Conservation (phyloP, 495 filamentous ascomycete species). For the Penicillium ucsense region DNA sequence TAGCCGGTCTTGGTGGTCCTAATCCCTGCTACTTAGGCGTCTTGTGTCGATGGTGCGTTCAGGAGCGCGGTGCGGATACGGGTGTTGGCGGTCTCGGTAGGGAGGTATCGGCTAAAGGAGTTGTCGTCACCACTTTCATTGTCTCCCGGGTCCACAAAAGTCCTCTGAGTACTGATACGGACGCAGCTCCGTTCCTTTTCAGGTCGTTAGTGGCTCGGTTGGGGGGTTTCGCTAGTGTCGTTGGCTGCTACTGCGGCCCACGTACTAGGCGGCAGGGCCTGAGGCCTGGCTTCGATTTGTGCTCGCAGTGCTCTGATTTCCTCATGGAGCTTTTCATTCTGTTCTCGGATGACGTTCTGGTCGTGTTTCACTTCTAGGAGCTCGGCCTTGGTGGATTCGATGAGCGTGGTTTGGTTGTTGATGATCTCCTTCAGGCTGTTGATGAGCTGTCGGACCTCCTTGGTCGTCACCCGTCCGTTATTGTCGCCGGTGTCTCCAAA, state of each 20-base stretch:
- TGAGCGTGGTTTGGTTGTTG: not conserved
- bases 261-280: not conserved
- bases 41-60: conserved; percentile 8
- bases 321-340: too few relatives aligned
- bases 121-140: conserved; percentile 1
- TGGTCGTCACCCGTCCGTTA: not conserved
- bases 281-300: too few relatives aligned
- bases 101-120: conserved; percentile 10
- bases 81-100: conserved; percentile 5
- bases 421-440: not conserved
- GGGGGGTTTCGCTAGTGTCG: too few relatives aligned
- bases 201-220: too few relatives aligned
- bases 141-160: not conserved
- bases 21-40: conserved; percentile 12
- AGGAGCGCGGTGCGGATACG: conserved; percentile 10
- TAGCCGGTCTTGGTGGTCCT: conserved; percentile 14
- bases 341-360: not conserved
- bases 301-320: too few relatives aligned
- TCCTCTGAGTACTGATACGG: not conserved
- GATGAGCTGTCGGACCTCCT: not conserved
- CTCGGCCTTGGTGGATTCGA: not conserved
- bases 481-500: not conserved
- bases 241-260: not conserved
- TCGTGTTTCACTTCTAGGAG: conserved; percentile 1
- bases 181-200: not conserved